A percentile compares a stretch with the other conserved stretches of the same genome.
phyloP scores from a whole-genome alignment of 805 yeast species.

The Wickerhamomyces pijperi region DNA sequence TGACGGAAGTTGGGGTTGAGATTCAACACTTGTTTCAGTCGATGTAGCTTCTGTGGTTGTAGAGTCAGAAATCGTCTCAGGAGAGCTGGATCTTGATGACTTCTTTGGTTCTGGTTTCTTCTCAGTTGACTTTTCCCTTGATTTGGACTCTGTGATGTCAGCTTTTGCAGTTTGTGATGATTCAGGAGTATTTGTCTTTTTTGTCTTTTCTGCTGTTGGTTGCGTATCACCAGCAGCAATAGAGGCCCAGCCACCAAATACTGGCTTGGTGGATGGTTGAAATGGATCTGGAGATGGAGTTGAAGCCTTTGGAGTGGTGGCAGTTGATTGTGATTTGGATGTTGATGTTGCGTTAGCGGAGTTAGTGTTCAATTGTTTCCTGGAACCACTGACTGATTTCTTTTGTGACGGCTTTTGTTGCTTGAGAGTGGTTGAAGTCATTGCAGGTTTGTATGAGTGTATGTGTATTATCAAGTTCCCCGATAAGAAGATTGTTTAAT shows the following conservation, averaged over 20 bases:
- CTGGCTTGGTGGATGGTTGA: background rate
- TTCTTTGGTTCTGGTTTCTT: background rate
- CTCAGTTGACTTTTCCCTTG: background rate
- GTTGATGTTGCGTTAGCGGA: background rate
- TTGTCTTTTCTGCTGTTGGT: background rate
- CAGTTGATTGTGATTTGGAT: background rate
- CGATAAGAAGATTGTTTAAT: too few relatives aligned
- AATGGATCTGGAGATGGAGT: too few relatives aligned
- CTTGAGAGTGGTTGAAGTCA: constrained; percentile 3
- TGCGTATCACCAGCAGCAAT: constrained; percentile 8
- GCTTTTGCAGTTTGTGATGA: background rate
- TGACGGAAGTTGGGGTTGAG: background rate
- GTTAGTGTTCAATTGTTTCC: background rate
- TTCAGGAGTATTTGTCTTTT: background rate
- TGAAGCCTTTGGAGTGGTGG: background rate
- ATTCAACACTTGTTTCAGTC: background rate
- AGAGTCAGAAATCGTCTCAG: background rate
- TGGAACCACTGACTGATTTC: background rate
- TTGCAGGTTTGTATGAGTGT: background rate
- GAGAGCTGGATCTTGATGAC: background rate
- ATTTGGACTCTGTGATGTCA: background rate
- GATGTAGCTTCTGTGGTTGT: background rate
- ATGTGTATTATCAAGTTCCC: too few relatives aligned
- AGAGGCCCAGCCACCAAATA: constrained; percentile 12
- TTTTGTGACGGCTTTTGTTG: background rate